Conservation (phyloP, 1,284 basidiomycete genomes). For the Pisolithus thermaeus region DNA sequence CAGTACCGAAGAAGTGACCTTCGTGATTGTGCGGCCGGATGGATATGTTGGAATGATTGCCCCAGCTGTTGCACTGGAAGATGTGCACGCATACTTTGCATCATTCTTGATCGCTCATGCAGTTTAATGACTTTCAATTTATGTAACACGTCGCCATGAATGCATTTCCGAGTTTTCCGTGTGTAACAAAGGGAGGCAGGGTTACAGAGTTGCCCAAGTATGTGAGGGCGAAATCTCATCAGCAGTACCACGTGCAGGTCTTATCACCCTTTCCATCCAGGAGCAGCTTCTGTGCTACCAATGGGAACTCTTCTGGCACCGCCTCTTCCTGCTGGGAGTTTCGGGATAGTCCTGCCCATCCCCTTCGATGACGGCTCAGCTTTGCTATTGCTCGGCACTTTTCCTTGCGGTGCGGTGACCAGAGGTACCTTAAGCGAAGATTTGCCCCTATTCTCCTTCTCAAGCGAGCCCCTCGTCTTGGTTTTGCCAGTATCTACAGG, state of each 20-base stretch:
- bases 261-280: slow-evolving; percentile 28
- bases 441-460: slow-evolving; percentile 30
- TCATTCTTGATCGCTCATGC: slow-evolving; percentile 20
- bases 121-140: too few relatives aligned
- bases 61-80: slow-evolving; percentile 28
- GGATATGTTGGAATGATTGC: slow-evolving; percentile 51
- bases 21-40: slow-evolving; percentile 53
- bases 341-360: slow-evolving; percentile 16
- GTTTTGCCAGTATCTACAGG: slow-evolving; percentile 13
- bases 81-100: slow-evolving; percentile 35
- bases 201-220: background rate
- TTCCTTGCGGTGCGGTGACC: slow-evolving; percentile 9
- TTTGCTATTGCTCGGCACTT: slow-evolving; percentile 16
- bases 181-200: too few relatives aligned
- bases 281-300: slow-evolving; percentile 52
- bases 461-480: slow-evolving; percentile 22
- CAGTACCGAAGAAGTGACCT: slow-evolving; percentile 34
- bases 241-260: too few relatives aligned
- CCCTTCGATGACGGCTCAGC: slow-evolving; percentile 12
- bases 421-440: slow-evolving; percentile 17
- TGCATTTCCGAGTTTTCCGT: too few relatives aligned
- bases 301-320: slow-evolving; percentile 54
- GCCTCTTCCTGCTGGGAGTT: slow-evolving; percentile 29
- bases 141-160: too few relatives aligned
- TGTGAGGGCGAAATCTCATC: background rate